A percentile compares a stretch with the other conserved stretches of the same genome.
phyloP scores from a whole-genome alignment of 305 asterid genomes.

The Fraxinus velutina region DNA sequence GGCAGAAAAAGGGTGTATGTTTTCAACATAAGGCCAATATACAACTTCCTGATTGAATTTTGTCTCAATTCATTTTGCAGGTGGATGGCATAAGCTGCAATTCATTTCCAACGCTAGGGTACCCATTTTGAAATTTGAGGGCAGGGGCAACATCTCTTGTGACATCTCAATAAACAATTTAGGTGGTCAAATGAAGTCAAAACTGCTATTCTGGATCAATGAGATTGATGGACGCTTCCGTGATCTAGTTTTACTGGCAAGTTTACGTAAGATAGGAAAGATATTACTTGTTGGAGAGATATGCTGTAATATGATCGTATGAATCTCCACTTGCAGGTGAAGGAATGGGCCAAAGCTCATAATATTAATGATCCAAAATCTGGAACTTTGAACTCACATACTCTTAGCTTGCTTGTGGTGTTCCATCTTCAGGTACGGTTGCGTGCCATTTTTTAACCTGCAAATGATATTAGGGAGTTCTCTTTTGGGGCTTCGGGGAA shows the following conservation, averaged over 20 bases:
- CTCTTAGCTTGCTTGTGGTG: slow-evolving; percentile 76
- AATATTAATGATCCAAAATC: slow-evolving; percentile 67
- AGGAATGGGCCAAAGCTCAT: slow-evolving; percentile 90
- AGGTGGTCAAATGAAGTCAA: slow-evolving; percentile 91
- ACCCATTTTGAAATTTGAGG: slow-evolving; percentile 75
- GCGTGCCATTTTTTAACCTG: slow-evolving; percentile 13
- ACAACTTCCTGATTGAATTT: not conserved
- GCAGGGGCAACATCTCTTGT: slow-evolving; percentile 57
- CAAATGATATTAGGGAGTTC: not conserved
- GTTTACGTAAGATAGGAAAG: slow-evolving; percentile 28
- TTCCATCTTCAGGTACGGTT: slow-evolving; percentile 83
- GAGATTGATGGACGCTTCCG: slow-evolving; percentile 85
- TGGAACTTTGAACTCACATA: slow-evolving; percentile 79
- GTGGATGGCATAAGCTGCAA: slow-evolving; percentile 54
- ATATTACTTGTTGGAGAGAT: slow-evolving; percentile 16
- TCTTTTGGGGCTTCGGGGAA: slow-evolving; percentile 8
- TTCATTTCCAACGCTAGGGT: slow-evolving; percentile 71
- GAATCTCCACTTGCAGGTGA: slow-evolving; percentile 60
- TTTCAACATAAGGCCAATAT: not conserved
- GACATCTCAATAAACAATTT: slow-evolving; percentile 85
- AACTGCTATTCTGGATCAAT: slow-evolving; percentile 72
- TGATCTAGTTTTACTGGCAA: slow-evolving; percentile 75
- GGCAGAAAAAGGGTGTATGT: not conserved
- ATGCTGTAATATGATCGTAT: slow-evolving; percentile 6
- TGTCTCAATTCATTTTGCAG: slow-evolving; percentile 38